These are phyloP conservation scores for Cornus kousa DNA, from an alignment of 148 eudicot genomes.

Conservation along the genomic window DNA sequence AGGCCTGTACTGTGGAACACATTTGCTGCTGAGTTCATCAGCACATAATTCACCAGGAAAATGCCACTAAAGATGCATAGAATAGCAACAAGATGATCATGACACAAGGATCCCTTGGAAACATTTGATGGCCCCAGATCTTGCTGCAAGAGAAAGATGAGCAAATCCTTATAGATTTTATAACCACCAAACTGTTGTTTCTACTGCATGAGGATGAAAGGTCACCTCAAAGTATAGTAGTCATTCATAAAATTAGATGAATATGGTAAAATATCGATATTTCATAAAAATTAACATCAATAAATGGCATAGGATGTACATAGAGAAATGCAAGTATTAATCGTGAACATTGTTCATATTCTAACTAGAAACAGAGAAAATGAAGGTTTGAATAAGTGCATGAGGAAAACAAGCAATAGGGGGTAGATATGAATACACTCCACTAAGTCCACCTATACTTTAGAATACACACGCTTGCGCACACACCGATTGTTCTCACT, in stretches of 20 bases:
- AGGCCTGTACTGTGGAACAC: conserved; percentile 71
- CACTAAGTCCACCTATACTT: too few relatives aligned
- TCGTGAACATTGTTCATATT: too few relatives aligned
- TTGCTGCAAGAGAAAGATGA: conserved; percentile 39
- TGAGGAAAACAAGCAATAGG: too few relatives aligned
- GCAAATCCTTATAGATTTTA: conserved; percentile 3
- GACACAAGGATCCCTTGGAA: conserved; percentile 50
- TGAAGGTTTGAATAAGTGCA: too few relatives aligned
- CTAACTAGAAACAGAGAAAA: too few relatives aligned
- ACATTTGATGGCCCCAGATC: conserved; percentile 40
- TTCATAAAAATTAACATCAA: too few relatives aligned
- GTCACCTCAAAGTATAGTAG: conserved; percentile 8
- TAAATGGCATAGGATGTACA: too few relatives aligned
- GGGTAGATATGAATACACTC: too few relatives aligned
- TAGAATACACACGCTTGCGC: too few relatives aligned
- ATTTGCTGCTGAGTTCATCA: conserved; percentile 77
- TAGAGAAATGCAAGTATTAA: too few relatives aligned
- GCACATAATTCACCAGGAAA: conserved; percentile 70
- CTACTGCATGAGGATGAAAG: not conserved
- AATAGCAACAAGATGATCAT: conserved; percentile 67
- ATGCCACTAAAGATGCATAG: conserved; percentile 72
- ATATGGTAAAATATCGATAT: not conserved
- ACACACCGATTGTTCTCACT: too few relatives aligned
- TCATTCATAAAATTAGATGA: not conserved
- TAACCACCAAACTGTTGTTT: not conserved